Base-by-base conservation (phyloP, 345 rosid species). In the Gossypioides kirkii region DNA sequence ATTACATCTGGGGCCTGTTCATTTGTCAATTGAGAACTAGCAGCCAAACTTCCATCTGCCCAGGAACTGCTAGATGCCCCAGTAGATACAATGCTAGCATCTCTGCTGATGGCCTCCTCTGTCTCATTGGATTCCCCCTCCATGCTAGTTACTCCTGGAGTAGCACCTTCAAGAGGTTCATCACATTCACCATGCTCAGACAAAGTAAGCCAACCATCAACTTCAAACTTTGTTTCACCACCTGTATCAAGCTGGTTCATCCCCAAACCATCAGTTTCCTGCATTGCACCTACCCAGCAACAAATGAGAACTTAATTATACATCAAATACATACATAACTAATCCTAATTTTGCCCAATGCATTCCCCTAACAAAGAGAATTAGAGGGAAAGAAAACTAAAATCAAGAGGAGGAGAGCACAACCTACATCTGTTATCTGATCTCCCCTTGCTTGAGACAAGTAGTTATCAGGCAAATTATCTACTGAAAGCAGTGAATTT, bases 251-350 rank as follows among this genome's bases (percentile, higher is more conserved):
- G 64, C 66, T 87, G 86, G 60, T 80, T 77, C 75, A 75, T 73
- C 77, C 61, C 88, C 79, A 77, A 85, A 82, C 81, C 85, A 86
- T 87, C 79, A 79, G 84, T 82, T 79, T 86, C 95, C 96, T 91
- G 97, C 96, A 91, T 86, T 82, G 84, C 84, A 90, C 98, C 98
- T 89, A 87, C 88, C 95, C 84, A 90, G 89, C 81, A 88, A 84
- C 83, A 87, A 90, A 89, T 89, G 90, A 88, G 92, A 88, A 87
- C 72, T 79, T 80, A 77, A 84, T 86, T 77, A 90, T 80, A 79
- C 81, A 81, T 79, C 79, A 73, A 82, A 81, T 56, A 70, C 52
- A 77, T 52, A 81, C 66, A 76, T 69, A 47, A 54, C 42, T 46
- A 36, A 49, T 55, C 77, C 74, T 63, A 46, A 73, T 58, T 72